Base-by-base conservation (phyloP, 257 asterid genomes). In the Lycium ferocissimum region DNA sequence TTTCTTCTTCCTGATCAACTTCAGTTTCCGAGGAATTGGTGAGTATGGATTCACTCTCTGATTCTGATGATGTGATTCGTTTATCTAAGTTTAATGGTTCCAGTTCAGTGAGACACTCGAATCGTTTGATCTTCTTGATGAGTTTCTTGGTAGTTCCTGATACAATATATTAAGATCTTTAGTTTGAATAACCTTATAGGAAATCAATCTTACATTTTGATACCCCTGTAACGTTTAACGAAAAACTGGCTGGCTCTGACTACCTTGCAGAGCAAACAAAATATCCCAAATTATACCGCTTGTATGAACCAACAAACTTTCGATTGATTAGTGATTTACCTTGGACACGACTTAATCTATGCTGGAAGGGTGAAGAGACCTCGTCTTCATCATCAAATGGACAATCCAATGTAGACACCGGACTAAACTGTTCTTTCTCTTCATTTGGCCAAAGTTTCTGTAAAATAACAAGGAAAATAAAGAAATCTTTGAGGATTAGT, bases 391-490 rank as follows among this genome's bases (percentile, higher is more conserved):
- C 98, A 14, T 92, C 95, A 70, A 96, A 96, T 33, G 96, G 97
- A 76, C 95, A 91, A 57, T 93, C 98, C 65, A 96, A 82, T 84
- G 93, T 92, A 13, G 98, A 96, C 1, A 96, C 94, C 7, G 99
- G 99, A 86, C 99, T 96, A 14, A 88, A 90, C 66, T 95, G 99
- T 85, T 96, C 97, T 90, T 93, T 96, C 80, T 89, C 97, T 82
- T 89, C 94, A 73, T 84, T 92, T 72, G 86, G 61, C 92, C 94
- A 92, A 43, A 88, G 86, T 89, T 91, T 91, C 92, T 89, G 91
- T 84, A 85, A n/a, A 80, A 51, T 76, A 22, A 53, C 47, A 76
- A 51, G 40, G 62, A 76, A 13, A 12, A 76, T 76, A 3, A 76
- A 51, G 15, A 51, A 51, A 22, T 51, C 14, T 22, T 76, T 7